These are phyloP conservation scores for Reticulascus tulasneorum DNA, from an alignment of 2,329 filamentous ascomycete genomes.

Conservation along the genomic window DNA sequence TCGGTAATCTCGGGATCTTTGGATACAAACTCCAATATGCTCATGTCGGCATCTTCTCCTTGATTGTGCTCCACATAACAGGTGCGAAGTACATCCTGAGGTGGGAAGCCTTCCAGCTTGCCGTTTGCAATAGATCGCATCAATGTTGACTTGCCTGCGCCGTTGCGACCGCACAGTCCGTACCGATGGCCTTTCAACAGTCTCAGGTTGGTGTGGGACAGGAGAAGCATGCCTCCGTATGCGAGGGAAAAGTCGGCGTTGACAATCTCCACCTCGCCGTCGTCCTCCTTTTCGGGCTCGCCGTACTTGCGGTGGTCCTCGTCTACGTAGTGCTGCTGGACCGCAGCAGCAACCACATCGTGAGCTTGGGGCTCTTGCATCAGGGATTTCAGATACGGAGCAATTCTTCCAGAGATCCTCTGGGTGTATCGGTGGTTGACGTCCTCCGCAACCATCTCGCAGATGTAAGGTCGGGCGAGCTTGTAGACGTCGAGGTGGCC, in stretches of 20 bases:
- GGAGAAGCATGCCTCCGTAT: conserved; percentile 93
- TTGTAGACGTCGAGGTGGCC: conserved; percentile 63
- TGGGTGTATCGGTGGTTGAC: conserved; percentile 76
- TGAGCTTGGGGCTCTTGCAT: conserved; percentile 57
- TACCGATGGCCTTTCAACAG: conserved; percentile 96
- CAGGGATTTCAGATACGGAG: conserved; percentile 72
- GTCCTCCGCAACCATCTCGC: conserved; percentile 81
- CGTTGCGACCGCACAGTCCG: conserved; percentile 93
- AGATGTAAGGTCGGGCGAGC: conserved; percentile 68
- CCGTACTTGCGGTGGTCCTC: conserved; percentile 89
- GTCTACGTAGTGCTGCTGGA: conserved; percentile 74
- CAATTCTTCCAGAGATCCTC: conserved; percentile 65
- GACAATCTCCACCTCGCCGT: conserved; percentile 92
- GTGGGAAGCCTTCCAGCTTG: conserved; percentile 94
- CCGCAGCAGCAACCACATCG: conserved; percentile 62
- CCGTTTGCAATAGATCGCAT: conserved; percentile 95
- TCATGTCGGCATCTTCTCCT: conserved; percentile 94
- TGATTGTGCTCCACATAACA: conserved; percentile 99
- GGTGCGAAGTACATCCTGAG: conserved; percentile 86
- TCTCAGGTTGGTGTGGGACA: conserved; percentile 92
- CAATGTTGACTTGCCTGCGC: conserved; percentile 96
- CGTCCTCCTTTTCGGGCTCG: conserved; percentile 78
- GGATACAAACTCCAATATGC: conserved; percentile 86
- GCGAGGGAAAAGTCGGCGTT: conserved; percentile 97
- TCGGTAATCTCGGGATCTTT: conserved; percentile 84